Conservation (phyloP, 306 rosid species). For the Lagenaria siceraria region DNA sequence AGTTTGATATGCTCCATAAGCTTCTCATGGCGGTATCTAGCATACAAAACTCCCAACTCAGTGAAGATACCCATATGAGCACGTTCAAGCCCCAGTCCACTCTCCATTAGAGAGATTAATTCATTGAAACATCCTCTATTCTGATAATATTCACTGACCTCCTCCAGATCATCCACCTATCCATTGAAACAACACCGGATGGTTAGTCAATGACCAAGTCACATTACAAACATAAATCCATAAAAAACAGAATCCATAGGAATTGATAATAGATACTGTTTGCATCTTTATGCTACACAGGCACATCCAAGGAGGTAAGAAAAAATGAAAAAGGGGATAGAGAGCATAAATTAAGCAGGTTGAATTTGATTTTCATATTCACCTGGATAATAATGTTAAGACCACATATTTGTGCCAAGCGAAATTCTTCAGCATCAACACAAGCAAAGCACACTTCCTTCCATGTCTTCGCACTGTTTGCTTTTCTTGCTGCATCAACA, state of each 20-base stretch:
- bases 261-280: background rate
- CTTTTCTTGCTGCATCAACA: constrained; percentile 99
- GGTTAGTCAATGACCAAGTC: background rate
- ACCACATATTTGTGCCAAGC: constrained; percentile 97
- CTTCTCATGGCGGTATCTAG: constrained; percentile 97
- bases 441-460: constrained; percentile 99
- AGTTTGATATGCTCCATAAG: constrained; percentile 99
- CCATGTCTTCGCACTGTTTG: constrained; percentile 98
- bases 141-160: constrained; percentile 97
- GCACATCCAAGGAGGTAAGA: background rate
- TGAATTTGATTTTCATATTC: background rate
- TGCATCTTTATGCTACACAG: background rate
- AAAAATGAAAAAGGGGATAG: background rate
- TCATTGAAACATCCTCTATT: constrained; percentile 98
- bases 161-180: constrained; percentile 98
- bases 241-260: background rate
- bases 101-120: constrained; percentile 96
- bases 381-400: constrained; percentile 97
- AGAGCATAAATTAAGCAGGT: background rate
- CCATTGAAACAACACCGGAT: constrained; percentile 7
- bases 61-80: constrained; percentile 99
- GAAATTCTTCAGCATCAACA: constrained; percentile 99
- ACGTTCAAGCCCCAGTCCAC: constrained; percentile 95
- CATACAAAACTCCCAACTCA: constrained; percentile 94
- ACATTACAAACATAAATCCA: background rate